phyloP scores from a whole-genome alignment of 2,329 filamentous ascomycete species.

The Erysiphe neolycopersici region DNA sequence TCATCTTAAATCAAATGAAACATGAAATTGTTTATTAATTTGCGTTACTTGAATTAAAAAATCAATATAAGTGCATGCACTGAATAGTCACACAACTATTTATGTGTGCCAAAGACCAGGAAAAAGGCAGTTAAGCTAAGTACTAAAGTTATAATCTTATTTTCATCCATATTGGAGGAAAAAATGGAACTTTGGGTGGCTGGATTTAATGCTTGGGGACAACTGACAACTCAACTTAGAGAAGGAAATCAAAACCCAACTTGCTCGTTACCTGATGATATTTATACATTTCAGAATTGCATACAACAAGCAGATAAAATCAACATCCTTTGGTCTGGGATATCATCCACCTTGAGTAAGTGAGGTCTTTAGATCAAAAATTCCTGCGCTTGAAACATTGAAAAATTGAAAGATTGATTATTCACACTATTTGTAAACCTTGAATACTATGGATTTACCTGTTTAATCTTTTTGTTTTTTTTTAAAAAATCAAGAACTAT shows the following conservation, averaged over 20 bases:
- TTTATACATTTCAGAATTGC: conserved; percentile 19
- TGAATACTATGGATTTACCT: not conserved
- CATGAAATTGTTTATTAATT: too few species aligned
- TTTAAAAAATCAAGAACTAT: too few species aligned
- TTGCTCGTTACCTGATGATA: conserved; percentile 14
- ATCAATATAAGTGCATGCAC: too few species aligned
- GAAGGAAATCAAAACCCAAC: not conserved
- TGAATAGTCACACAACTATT: too few species aligned
- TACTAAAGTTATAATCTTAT: too few species aligned
- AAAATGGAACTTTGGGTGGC: conserved; percentile 24
- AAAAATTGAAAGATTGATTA: too few species aligned
- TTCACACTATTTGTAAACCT: not conserved
- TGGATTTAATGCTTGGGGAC: conserved; percentile 32
- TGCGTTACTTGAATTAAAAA: too few species aligned
- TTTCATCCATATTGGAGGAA: not conserved
- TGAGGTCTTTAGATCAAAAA: not conserved
- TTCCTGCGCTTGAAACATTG: not conserved
- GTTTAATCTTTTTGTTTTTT: not conserved
- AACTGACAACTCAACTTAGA: conserved; percentile 18
- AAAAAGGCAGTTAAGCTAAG: too few species aligned
- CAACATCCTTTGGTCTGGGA: conserved; percentile 13
- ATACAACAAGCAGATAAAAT: conserved; percentile 15
- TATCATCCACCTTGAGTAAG: conserved; percentile 23
- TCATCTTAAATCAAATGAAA: too few species aligned
- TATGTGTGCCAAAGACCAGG: too few species aligned